Evolutionary conservation across 2,329 filamentous ascomycete species (phyloP).

Genomic region (Colletotrichum musicola): DNA sequence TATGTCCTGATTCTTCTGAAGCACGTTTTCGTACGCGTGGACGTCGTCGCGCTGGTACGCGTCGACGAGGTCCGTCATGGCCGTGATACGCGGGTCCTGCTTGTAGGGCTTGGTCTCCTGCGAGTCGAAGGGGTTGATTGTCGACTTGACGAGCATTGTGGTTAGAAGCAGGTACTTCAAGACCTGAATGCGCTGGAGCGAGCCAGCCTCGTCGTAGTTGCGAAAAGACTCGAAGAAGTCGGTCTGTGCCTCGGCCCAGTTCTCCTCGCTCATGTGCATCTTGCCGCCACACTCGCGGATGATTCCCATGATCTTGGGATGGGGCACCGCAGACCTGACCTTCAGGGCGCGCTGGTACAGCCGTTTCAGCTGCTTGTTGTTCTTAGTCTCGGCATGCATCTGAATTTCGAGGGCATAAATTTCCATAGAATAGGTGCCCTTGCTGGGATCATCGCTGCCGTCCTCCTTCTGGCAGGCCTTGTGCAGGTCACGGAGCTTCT

Average conservation of each 20-base stretch:
- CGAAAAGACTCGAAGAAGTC: constrained; percentile 99
- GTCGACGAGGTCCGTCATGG: constrained; percentile 97
- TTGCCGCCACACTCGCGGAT: constrained; percentile 99
- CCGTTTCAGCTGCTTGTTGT: constrained; percentile 96
- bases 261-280: constrained; percentile 99
- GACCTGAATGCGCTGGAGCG: constrained; percentile 94
- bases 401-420: constrained; percentile 98
- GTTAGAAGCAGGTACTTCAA: constrained; percentile 96
- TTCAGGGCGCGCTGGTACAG: constrained; percentile 92
- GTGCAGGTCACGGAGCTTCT: constrained; percentile 90
- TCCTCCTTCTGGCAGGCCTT: constrained; percentile 89
- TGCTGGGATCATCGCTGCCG: constrained; percentile 90
- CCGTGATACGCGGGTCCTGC: constrained; percentile 92
- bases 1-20: constrained; percentile 89
- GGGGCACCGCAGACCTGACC: constrained; percentile 95
- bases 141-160: constrained; percentile 98
- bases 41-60: constrained; percentile 97
- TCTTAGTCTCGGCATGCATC: constrained; percentile 96
- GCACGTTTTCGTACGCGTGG: constrained; percentile 87
- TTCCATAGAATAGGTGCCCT: constrained; percentile 95
- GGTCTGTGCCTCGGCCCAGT: constrained; percentile 96
- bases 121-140: constrained; percentile 98
- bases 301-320: constrained; percentile 99
- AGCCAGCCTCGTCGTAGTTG: constrained; percentile 98
- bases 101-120: constrained; percentile 99